These are phyloP conservation scores for Alternaria ethzedia DNA, from an alignment of 2,329 filamentous ascomycete genomes.

Conservation along the genomic window DNA sequence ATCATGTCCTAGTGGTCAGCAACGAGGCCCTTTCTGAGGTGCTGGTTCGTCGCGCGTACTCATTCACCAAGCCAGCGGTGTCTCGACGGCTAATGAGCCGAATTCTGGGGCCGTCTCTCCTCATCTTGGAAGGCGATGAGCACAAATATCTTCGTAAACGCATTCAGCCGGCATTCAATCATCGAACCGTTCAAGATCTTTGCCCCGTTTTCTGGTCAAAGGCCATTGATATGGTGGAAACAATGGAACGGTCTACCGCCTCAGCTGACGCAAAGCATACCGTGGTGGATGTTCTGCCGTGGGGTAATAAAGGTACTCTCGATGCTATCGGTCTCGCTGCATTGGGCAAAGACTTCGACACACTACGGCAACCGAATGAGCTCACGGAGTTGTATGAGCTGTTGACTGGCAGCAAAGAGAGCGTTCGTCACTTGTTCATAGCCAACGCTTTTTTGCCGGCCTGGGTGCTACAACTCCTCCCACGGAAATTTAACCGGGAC, in stretches of 20 bases:
- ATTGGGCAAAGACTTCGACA: neutral
- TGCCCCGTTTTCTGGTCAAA: neutral
- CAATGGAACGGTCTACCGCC: neutral
- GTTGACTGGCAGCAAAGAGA: neutral
- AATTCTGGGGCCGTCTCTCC: neutral
- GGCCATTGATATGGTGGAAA: neutral
- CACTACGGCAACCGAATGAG: neutral
- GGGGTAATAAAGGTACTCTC: neutral
- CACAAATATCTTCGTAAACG: neutral
- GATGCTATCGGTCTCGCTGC: neutral
- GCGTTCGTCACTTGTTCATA: neutral
- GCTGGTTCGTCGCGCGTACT: neutral
- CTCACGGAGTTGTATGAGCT: neutral
- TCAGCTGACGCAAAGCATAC: neutral
- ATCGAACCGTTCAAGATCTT: neutral
- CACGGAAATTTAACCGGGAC: neutral
- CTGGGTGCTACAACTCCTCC: neutral
- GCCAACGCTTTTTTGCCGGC: neutral
- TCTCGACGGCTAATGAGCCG: neutral
- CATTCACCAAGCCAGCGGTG: neutral
- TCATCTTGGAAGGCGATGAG: slow-evolving; percentile 1
- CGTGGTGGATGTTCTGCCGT: neutral
- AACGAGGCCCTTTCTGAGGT: slow-evolving; percentile 1
- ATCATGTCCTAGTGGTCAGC: neutral
- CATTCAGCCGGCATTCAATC: neutral